Evolutionary conservation across 495 filamentous ascomycete genomes (phyloP).

Genomic region (Neurospora sp.): DNA sequence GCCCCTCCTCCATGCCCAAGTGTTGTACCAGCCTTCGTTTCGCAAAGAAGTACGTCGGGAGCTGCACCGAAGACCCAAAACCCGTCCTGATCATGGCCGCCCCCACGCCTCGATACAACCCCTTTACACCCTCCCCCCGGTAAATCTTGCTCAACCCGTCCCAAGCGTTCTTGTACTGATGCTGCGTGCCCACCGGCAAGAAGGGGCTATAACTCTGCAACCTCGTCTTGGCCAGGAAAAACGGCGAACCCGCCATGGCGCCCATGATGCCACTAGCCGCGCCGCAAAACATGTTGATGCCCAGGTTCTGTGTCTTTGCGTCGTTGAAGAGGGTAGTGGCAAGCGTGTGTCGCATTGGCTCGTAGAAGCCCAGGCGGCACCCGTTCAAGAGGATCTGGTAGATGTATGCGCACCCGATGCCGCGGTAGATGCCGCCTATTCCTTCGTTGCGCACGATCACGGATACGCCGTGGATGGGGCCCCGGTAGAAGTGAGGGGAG

Average conservation of each 20-base stretch:
- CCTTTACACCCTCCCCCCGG: conserved; percentile 60
- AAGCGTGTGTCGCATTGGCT: conserved; percentile 68
- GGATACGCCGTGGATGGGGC: conserved; percentile 83
- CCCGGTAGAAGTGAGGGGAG: conserved; percentile 76
- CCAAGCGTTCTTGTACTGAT: conserved; percentile 75
- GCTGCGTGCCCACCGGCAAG: conserved; percentile 91
- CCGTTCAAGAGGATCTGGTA: conserved; percentile 93
- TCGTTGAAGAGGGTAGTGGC: conserved; percentile 60
- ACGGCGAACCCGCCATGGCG: conserved; percentile 82
- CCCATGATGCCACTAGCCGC: conserved; percentile 82
- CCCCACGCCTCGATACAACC: conserved; percentile 79
- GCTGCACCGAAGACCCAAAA: conserved; percentile 88
- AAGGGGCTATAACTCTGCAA: conserved; percentile 92
- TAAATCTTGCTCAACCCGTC: conserved; percentile 80
- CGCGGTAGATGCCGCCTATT: conserved; percentile 72
- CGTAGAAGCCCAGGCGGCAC: conserved; percentile 95
- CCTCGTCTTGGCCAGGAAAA: conserved; percentile 97
- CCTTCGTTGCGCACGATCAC: conserved; percentile 93
- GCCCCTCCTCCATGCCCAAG: conserved; percentile 80
- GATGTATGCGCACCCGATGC: conserved; percentile 85
- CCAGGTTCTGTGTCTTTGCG: conserved; percentile 63
- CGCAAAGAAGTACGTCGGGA: conserved; percentile 97
- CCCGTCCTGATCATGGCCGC: conserved; percentile 97
- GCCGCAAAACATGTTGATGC: conserved; percentile 86
- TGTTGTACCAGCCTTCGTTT: conserved; percentile 76